Percentiles rank a stretch among this genome's conserved stretches.
phyloP scores from a whole-genome alignment of 805 yeast genomes.

The Saccharomyces jurei region DNA sequence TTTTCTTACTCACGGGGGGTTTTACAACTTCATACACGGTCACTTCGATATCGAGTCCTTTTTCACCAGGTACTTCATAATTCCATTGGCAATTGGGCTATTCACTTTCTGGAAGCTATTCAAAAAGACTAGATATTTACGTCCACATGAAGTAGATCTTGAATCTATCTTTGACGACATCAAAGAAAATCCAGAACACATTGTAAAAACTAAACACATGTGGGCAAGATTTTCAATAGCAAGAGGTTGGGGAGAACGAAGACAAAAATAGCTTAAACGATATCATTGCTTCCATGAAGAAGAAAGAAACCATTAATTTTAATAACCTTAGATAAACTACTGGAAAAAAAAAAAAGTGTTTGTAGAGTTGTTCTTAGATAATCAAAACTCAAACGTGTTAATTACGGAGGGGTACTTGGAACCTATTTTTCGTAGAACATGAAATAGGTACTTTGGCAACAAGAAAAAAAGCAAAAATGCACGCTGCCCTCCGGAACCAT shows the following conservation, averaged over 20 bases:
- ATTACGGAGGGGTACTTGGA: neutral
- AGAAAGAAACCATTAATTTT: neutral
- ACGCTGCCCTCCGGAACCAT: no score
- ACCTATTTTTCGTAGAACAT: neutral
- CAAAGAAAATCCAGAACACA: constrained; percentile 26
- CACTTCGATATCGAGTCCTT: constrained; percentile 13
- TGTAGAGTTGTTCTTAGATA: neutral
- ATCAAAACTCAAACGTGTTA: neutral
- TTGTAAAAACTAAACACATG: neutral
- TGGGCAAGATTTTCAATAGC: neutral
- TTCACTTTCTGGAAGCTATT: constrained; percentile 30
- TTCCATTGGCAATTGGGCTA: constrained; percentile 23
- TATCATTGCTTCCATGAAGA: neutral
- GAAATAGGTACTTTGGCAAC: neutral
- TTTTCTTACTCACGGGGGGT: constrained; percentile 34
- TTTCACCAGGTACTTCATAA: constrained; percentile 1
- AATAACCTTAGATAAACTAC: neutral
- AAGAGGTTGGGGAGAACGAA: neutral
- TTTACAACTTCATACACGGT: constrained; percentile 30
- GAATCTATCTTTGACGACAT: constrained; percentile 27
- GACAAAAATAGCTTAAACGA: neutral
- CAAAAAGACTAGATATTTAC: constrained; percentile 29
- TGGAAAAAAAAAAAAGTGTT: no score
- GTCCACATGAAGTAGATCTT: constrained; percentile 37
- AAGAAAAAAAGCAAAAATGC: no score